Base-by-base conservation (phyloP, 2,329 filamentous ascomycete genomes). In the Bisporella sp. region DNA sequence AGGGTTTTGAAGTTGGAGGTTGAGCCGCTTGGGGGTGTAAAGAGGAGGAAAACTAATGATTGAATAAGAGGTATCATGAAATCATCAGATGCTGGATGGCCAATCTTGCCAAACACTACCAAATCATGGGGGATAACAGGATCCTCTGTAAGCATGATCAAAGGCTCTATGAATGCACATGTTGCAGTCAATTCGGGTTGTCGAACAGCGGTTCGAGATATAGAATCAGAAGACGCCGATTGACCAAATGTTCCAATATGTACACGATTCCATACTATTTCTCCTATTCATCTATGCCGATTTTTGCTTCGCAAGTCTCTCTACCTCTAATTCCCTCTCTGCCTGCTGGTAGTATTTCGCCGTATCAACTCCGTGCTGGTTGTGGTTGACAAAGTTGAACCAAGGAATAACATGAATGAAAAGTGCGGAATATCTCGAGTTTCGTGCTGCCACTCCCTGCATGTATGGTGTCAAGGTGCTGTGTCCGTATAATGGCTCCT, bases 341-440 rank as follows among this genome's bases (percentile, higher is more conserved):
- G 93, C 93, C 69, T 95, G 89, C 68, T 85, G 85, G 72, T 95
- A 99, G 75, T 99, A 99, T 75, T 99, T 99, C 58, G 92, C 90
- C 32, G 93, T 99, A 69, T 99, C 93, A 52, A 99, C 88, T 61
- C 93, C 93, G 69, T 99, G 93, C 68, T 82, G 80, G 67, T 81
- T 84, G 72, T 99, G 93, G 72, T 99, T 97, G 65, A 96, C 92
- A 72, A 99, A 87, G 76, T 99, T 99, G 73, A 96, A 92, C 93
- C 91, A 97, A 39, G 92, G 91, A 50, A 99, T 73, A 49, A 92
- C 81, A 66, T 90, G 86, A 58, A 88, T 73, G 70, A 92, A 93
- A 32, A 93, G 76, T 40, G 87, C 86, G 37, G 88, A 85, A 76
- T 96, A 97, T 66, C 93, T 80, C 64, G 90, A 96, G 75, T 99